Conservation (phyloP, 2,329 filamentous ascomycete genomes). For the Aspergillus sp. region DNA sequence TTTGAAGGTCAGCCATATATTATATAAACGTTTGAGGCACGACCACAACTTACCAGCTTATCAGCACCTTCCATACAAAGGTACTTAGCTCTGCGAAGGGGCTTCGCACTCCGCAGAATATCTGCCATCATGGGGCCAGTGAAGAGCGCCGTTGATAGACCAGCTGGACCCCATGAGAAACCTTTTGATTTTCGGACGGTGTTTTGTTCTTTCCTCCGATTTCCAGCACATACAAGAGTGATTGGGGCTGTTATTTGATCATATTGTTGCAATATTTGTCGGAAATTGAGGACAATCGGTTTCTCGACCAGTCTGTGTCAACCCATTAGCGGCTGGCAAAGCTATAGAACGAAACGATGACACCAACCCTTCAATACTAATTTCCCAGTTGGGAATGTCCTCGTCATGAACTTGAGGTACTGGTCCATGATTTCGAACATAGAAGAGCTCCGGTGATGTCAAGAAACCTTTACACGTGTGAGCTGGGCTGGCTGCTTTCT, state of each 20-base stretch:
- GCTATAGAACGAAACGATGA: neutral
- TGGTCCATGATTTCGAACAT: conserved; percentile 83
- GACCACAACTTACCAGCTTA: conserved; percentile 50
- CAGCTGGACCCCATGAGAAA: conserved; percentile 89
- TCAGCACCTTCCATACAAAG: conserved; percentile 91
- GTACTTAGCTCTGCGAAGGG: conserved; percentile 67
- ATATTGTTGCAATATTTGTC: conserved; percentile 67
- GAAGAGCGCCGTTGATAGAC: conserved; percentile 80
- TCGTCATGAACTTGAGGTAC: conserved; percentile 72
- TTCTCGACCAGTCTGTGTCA: conserved; percentile 63
- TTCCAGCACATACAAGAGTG: conserved; percentile 87
- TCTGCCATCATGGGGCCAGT: conserved; percentile 75
- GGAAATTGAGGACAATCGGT: conserved; percentile 66
- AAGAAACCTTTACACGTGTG: conserved; percentile 61
- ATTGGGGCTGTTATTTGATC: conserved; percentile 81
- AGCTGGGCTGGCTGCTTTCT: too few species aligned
- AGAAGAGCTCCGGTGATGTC: conserved; percentile 82
- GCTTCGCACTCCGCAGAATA: conserved; percentile 63
- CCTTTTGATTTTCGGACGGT: conserved; percentile 85
- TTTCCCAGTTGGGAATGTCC: conserved; percentile 73
- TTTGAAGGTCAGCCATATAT: conserved; percentile 20
- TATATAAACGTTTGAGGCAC: neutral
- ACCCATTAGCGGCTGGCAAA: neutral
- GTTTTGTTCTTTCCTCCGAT: conserved; percentile 89
- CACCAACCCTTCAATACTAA: conserved; percentile 67